phyloP scores from a whole-genome alignment of 2,329 filamentous ascomycete genomes.

The Penicillium aurantiogriseum region DNA sequence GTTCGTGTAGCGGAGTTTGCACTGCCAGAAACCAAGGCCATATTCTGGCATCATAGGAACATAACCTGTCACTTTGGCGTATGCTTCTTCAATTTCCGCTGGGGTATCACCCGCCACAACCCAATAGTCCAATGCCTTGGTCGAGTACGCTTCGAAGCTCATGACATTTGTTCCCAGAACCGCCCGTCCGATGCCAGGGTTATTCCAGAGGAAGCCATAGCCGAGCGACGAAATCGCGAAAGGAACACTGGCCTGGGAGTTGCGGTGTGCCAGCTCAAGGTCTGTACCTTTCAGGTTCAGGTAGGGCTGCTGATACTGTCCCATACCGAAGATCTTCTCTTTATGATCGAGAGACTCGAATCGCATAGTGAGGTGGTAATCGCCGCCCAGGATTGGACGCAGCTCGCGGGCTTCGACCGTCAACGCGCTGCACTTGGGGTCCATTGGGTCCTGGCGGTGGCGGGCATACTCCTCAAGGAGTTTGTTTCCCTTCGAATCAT shows the following conservation, averaged over 20 bases:
- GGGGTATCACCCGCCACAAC: constrained; percentile 59
- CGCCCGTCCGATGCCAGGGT: constrained; percentile 60
- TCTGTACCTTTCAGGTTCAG: constrained; percentile 64
- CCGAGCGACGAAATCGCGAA: constrained; percentile 61
- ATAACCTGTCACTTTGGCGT: constrained; percentile 57
- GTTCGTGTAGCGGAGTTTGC: constrained; percentile 64
- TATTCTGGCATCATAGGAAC: constrained; percentile 69
- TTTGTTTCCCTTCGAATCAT: constrained; percentile 42
- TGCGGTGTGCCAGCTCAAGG: constrained; percentile 64
- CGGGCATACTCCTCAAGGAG: constrained; percentile 56
- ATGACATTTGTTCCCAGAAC: constrained; percentile 62
- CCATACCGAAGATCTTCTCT: constrained; percentile 68
- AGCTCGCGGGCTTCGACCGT: constrained; percentile 59
- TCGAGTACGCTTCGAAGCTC: constrained; percentile 61
- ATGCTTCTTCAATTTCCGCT: constrained; percentile 56
- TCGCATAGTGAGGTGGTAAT: constrained; percentile 58
- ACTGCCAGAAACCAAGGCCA: constrained; percentile 68
- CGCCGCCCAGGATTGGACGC: constrained; percentile 52
- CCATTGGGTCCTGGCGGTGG: constrained; percentile 50
- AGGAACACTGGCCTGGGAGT: constrained; percentile 65
- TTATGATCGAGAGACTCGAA: constrained; percentile 56
- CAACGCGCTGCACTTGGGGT: constrained; percentile 60
- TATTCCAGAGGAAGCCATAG: constrained; percentile 67
- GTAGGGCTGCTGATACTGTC: constrained; percentile 64
- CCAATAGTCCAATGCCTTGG: constrained; percentile 62